Base-by-base conservation (phyloP, 805 yeast genomes). In the Candida quercuum region DNA sequence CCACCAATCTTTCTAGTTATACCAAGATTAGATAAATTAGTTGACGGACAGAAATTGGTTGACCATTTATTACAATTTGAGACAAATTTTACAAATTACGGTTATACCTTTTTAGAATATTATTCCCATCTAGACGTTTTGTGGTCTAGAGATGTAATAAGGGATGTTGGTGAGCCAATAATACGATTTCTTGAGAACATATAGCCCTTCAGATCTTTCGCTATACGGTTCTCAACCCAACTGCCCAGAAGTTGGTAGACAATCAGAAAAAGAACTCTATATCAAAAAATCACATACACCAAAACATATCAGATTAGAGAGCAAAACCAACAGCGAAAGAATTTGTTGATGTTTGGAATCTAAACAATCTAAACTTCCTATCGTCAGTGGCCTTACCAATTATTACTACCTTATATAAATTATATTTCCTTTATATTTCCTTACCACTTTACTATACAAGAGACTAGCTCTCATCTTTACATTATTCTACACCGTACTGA, bases 101-200 rank as follows among this genome's bases (percentile, higher is more conserved):
- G 57, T 15, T 54, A 59, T 16, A 54, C 61, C 47, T 53, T 50
- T 23, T 51, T 91, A 6, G 72, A 74, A 0, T 72, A 69, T 9
- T 91, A 91, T 57, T 77, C 88, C 14, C 99, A 91, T 59, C 63
- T 91, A 36, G 99, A 91, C 60, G 95, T 88, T 1, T 65, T 89
- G 12, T 91, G 99, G 99, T 91, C 97, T 0, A 78, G 74, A 51
- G 89, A 86, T 53, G 79, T 80, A 2, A 67, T 75, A 20, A 77
- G 75, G 4, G 71, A 68, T 31, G 73, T 91, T 16, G 96, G 94
- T 1, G 60, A 58, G 35, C 69, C 66, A 10, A 47, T 74, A 21
- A 36, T 67, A 3, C 48, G 53, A 4, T 68, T 65, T 42, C 17
- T 27, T 27, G 30, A 28, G 24, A 11, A 22, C 24, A 8, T 22